A percentile compares a stretch with the other conserved stretches of the same genome.
phyloP scores from a whole-genome alignment of 2,329 filamentous ascomycete genomes.

The Xylaria sp. region DNA sequence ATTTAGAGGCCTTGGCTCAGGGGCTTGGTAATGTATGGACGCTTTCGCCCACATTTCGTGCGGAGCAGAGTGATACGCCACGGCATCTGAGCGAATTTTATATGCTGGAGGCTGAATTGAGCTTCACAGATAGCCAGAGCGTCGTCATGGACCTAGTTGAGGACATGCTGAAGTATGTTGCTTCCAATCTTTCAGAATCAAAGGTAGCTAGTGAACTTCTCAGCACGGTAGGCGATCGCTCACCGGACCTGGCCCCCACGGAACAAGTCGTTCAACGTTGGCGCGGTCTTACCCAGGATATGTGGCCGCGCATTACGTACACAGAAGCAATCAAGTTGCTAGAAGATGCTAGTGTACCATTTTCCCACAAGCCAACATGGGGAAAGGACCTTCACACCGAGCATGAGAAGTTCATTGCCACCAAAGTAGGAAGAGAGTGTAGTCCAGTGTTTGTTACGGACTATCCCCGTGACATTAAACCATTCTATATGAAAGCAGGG shows the following conservation, averaged over 20 bases:
- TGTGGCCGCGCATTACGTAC: constrained; percentile 86
- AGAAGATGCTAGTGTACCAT: constrained; percentile 62
- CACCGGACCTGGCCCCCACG: constrained; percentile 50
- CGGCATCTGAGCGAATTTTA: constrained; percentile 97
- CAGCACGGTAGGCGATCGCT: constrained; percentile 47
- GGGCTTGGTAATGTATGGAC: constrained; percentile 92
- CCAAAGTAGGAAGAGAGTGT: constrained; percentile 52
- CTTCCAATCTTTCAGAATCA: constrained; percentile 47
- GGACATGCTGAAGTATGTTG: constrained; percentile 68
- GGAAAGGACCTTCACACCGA: constrained; percentile 81
- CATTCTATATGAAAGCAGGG: constrained; percentile 76
- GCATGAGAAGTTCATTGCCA: constrained; percentile 88
- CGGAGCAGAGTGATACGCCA: constrained; percentile 90
- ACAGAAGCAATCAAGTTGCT: constrained; percentile 75
- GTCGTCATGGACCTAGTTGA: constrained; percentile 82
- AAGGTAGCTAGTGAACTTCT: constrained; percentile 54
- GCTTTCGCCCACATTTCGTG: constrained; percentile 89
- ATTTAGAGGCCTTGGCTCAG: constrained; percentile 89
- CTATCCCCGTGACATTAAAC: constrained; percentile 87
- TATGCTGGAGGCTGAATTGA: constrained; percentile 93
- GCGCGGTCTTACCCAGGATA: constrained; percentile 63
- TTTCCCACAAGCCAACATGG: constrained; percentile 74
- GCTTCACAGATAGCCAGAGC: constrained; percentile 73
- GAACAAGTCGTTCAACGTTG: constrained; percentile 70
- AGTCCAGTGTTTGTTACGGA: constrained; percentile 89